Percentiles rank a stretch among this genome's conserved stretches.
phyloP scores from a whole-genome alignment of 164 flowering plant species.

The Litsea cubeba region DNA sequence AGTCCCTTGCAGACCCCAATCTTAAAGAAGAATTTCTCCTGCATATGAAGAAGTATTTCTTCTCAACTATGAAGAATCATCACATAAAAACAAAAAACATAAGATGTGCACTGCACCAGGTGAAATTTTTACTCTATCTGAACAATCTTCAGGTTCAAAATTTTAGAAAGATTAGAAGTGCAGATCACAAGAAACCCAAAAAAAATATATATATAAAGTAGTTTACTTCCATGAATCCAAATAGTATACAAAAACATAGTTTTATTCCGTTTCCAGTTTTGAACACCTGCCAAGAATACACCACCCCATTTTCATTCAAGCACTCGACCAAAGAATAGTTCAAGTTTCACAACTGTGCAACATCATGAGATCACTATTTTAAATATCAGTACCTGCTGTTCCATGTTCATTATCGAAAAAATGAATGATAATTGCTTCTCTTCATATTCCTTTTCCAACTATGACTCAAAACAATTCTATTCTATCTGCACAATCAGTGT shows the following conservation, averaged over 20 bases:
- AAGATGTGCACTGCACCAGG: constrained; percentile 5
- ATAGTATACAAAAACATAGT: neutral
- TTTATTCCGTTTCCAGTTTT: neutral
- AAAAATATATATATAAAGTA: neutral
- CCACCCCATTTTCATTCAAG: neutral
- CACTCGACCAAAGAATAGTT: neutral
- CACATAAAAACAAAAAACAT: neutral
- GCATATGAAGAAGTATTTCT: constrained; percentile 14
- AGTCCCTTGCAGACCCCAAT: constrained; percentile 41
- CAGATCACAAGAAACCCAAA: too few relatives aligned
- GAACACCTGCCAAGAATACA: neutral
- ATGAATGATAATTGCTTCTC: neutral
- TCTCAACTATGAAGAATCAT: neutral
- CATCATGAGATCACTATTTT: neutral
- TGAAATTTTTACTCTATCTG: neutral
- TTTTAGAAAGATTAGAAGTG: neutral
- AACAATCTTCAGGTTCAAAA: neutral
- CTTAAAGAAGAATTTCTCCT: constrained; percentile 31
- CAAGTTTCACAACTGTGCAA: neutral
- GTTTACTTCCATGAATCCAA: neutral
- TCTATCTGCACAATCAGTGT: too few relatives aligned
- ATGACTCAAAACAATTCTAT: neutral
- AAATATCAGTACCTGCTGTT: too few relatives aligned
- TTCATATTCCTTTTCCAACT: neutral
- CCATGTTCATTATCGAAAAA: too few relatives aligned